Evolutionary conservation across 331 rosid genomes (phyloP).

Genomic region (Stylosanthes scabra): DNA sequence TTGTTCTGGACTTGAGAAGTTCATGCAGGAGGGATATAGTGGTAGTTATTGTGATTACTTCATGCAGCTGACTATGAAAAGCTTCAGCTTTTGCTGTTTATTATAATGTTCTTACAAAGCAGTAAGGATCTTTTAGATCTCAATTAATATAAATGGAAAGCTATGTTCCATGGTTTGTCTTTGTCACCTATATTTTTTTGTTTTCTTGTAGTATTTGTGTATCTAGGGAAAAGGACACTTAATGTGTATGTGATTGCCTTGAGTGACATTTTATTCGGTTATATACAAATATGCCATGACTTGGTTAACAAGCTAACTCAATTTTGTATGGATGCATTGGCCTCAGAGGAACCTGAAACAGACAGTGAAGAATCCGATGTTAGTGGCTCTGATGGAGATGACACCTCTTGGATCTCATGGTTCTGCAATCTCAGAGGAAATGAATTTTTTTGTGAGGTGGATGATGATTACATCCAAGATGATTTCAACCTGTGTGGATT

Average conservation of each 20-base stretch:
- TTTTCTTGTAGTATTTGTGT: neutral
- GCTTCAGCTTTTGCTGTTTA: neutral
- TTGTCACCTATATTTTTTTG: neutral
- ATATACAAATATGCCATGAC: neutral
- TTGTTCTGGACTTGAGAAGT: neutral
- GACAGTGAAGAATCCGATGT: constrained; percentile 95
- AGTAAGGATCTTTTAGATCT: neutral
- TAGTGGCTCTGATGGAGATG: constrained; percentile 96
- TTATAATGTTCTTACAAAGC: constrained; percentile 1
- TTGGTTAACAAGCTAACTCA: constrained; percentile 30
- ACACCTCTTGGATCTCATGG: constrained; percentile 98
- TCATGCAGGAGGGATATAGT: neutral
- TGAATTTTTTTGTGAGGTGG: constrained; percentile 95
- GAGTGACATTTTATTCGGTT: neutral
- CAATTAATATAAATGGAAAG: constrained; percentile 21
- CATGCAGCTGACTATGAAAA: neutral
- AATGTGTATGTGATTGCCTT: neutral
- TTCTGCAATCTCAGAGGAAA: constrained; percentile 94
- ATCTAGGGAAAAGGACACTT: neutral
- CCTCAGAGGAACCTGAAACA: constrained; percentile 86
- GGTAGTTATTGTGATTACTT: constrained; percentile 15
- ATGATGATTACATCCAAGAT: constrained; percentile 92
- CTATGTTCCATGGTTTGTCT: neutral
- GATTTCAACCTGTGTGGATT: constrained; percentile 94
- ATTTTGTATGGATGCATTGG: constrained; percentile 38